Evolutionary conservation across 2,329 filamentous ascomycete genomes (phyloP).

Genomic region (Pseudofabraea citricarpa): DNA sequence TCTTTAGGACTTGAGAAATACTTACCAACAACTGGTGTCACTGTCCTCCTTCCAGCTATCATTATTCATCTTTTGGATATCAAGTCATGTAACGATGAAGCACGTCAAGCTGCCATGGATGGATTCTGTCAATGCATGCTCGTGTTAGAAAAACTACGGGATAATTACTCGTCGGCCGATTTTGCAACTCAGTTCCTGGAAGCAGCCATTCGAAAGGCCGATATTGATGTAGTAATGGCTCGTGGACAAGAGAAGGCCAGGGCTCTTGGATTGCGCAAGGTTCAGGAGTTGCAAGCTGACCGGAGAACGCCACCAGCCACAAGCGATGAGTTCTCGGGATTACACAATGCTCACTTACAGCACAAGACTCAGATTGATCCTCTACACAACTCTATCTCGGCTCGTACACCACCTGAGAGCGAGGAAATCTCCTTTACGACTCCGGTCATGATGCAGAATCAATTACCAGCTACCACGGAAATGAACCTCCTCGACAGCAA

Average conservation of each 20-base stretch:
- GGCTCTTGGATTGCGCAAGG: background rate
- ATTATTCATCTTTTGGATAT: slow-evolving; percentile 92
- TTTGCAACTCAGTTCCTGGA: slow-evolving; percentile 95
- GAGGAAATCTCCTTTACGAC: background rate
- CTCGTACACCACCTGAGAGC: slow-evolving; percentile 14
- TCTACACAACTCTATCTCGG: slow-evolving; percentile 9
- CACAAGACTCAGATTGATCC: background rate
- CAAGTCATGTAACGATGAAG: slow-evolving; percentile 71
- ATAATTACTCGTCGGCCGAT: slow-evolving; percentile 91
- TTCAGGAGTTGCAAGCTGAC: slow-evolving; percentile 3
- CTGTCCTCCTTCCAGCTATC: slow-evolving; percentile 84
- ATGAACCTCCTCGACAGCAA: slow-evolving; percentile 1
- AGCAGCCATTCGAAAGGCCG: slow-evolving; percentile 81
- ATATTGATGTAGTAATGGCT: slow-evolving; percentile 44
- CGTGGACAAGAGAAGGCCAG: background rate
- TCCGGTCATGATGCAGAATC: background rate
- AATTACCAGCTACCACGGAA: background rate
- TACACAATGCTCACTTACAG: background rate
- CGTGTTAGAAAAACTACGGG: slow-evolving; percentile 80
- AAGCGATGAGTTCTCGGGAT: background rate
- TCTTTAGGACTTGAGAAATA: slow-evolving; percentile 68
- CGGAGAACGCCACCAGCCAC: slow-evolving; percentile 11
- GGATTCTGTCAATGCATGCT: slow-evolving; percentile 91
- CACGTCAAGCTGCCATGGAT: slow-evolving; percentile 67
- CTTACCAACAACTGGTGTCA: slow-evolving; percentile 85